Evolutionary conservation across 768 basidiomycete genomes (phyloP), one percentile per base, ranked within the genome.

Genomic region (Lentinula sp.): DNA sequence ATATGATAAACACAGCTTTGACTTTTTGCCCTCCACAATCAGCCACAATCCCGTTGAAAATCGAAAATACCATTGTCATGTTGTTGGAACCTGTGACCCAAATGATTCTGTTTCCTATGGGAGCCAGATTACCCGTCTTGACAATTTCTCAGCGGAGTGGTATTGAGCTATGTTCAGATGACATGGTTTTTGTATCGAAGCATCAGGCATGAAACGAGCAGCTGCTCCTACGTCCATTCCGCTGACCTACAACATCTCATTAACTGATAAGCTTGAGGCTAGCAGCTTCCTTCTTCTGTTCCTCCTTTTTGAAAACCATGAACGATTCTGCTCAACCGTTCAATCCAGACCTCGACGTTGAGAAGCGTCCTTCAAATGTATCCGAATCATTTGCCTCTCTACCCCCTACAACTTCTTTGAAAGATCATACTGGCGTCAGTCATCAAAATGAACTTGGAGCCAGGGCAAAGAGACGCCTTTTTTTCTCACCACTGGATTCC

Each of bases 401-500:
- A 3, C 31, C 51, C 34, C 31, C 5, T 13, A 34, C 31, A 13
- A 11, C 4, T 23, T 23, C 48, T 21, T 11, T 21, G 21, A 6
- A 5, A 13, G 37, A 23, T 54, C 18, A 40, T 39, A 28, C 5
- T 16, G 58, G 58, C 15, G 45, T 18, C 16, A 15, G 8, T 59
- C 21, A 59, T 32, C 58, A 59, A 28, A 39, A 18, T 23, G 16
- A 50, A 21, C 34, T 59, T 15, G 58, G 45, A 5, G 31, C 45
- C 4, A 59, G 35, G 15, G 10, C 35, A 16, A 59, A 35, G 48
- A 48, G 48, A 39, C 79, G 77, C 54, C 68, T 78, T 55, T 80
- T 84, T 66, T 84, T 84, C 66, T 74, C 76, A 1, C 71, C 77
- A 5, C 68, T 84, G 18, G 81, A 84, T 60, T 64, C 73, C 18